phyloP scores from a whole-genome alignment of 208 protist genomes.

The Crithidia fasciculata region DNA sequence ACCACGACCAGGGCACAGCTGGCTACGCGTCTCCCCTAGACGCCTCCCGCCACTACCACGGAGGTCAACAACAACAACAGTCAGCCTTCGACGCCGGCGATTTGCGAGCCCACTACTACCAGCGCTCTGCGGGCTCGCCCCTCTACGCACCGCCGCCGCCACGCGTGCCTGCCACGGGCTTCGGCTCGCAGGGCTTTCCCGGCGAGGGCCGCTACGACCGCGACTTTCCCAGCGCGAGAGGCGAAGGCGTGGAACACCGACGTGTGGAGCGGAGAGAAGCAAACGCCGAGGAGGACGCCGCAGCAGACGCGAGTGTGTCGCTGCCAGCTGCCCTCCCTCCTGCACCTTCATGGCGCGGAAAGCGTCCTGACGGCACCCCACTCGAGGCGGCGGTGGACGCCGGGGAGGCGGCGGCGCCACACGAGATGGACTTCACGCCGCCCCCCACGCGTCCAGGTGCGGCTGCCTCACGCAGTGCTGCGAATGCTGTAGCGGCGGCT shows the following conservation, averaged over 20 bases:
- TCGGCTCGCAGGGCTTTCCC: not conserved
- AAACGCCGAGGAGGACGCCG: not conserved
- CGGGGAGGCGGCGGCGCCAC: not conserved
- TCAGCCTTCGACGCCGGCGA: not conserved
- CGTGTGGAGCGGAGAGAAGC: not conserved
- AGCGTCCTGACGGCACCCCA: no score
- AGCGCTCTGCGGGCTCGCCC: not conserved
- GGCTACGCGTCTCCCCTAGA: not conserved
- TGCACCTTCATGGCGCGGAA: not conserved
- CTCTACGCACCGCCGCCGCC: not conserved
- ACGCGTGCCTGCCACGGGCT: no score
- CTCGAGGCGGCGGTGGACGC: not conserved
- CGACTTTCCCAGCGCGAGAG: not conserved
- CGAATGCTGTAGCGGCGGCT: not conserved
- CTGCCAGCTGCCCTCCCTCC: not conserved
- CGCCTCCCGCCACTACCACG: not conserved
- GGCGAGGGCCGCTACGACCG: constrained; percentile 12
- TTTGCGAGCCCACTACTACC: constrained; percentile 10
- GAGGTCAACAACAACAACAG: not conserved
- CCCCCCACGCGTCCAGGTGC: not conserved
- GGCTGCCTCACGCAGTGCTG: not conserved
- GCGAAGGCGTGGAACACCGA: not conserved
- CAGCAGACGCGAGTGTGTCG: not conserved
- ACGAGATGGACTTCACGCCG: constrained; percentile 6
- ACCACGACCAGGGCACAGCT: not conserved